phyloP scores from a whole-genome alignment of 2,329 filamentous ascomycete genomes.

The Nectriaceae sp. region DNA sequence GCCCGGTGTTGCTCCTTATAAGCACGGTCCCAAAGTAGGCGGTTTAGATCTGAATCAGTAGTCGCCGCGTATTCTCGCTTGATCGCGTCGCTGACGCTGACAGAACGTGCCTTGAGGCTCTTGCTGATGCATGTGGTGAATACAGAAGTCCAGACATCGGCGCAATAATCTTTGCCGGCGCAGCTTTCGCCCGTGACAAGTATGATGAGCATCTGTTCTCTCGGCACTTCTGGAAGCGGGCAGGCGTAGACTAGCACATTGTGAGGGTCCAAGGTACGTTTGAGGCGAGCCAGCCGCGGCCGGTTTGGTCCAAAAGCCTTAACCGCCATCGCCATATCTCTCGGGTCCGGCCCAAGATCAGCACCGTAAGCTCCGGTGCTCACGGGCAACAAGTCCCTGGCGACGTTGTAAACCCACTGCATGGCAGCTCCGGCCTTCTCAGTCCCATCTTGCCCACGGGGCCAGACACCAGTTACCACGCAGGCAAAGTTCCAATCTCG shows the following conservation, averaged over 20 bases:
- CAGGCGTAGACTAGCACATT: conserved; percentile 57
- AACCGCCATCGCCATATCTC: conserved; percentile 52
- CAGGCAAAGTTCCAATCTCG: conserved; percentile 67
- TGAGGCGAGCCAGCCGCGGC: conserved; percentile 51
- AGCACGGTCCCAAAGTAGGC: background rate
- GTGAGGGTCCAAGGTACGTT: conserved; percentile 48
- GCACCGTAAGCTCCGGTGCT: conserved; percentile 58
- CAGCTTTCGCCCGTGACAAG: conserved; percentile 58
- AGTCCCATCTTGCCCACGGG: conserved; percentile 51
- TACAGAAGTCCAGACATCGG: conserved; percentile 49
- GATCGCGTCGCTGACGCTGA: background rate
- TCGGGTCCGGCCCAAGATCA: conserved; percentile 63
- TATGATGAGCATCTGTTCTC: conserved; percentile 50
- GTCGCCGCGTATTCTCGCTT: background rate
- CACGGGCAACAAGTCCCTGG: conserved; percentile 46
- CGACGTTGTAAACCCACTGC: conserved; percentile 59
- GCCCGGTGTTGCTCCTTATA: conserved; percentile 9
- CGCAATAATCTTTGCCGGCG: conserved; percentile 63
- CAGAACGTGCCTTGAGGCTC: background rate
- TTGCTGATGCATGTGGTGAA: conserved; percentile 30
- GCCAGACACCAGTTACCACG: conserved; percentile 64
- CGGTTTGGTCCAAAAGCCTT: conserved; percentile 60
- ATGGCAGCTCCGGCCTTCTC: conserved; percentile 37
- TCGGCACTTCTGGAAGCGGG: conserved; percentile 46
- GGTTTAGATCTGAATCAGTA: background rate